Conservation (phyloP, 2,329 filamentous ascomycete species). For the Phaeophleospora eucalypticola region DNA sequence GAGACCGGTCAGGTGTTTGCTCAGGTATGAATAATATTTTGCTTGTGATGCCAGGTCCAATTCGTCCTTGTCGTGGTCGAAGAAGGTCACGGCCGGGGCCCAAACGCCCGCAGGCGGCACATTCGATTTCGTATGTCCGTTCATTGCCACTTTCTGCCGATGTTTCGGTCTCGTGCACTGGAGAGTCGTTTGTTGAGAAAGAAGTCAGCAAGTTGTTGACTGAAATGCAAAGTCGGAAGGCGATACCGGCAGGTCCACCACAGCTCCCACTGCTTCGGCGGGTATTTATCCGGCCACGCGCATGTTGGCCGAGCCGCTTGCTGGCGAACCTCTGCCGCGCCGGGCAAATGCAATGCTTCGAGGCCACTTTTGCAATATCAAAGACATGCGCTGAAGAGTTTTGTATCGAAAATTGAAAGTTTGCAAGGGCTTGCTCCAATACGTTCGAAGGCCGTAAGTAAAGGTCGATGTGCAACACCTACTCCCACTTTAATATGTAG, state of each 20-base stretch:
- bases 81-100: conserved; percentile 45
- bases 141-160: conserved; percentile 13
- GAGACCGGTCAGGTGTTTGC: conserved; percentile 41
- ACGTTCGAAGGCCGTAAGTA: too few relatives aligned
- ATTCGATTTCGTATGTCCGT: conserved; percentile 11
- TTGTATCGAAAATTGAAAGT: not conserved
- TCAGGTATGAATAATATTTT: conserved; percentile 44
- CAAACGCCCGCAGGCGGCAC: conserved; percentile 51
- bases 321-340: too few relatives aligned
- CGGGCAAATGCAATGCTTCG: too few relatives aligned
- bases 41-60: conserved; percentile 41
- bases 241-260: not conserved
- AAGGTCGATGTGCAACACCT: too few relatives aligned
- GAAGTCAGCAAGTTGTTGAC: not conserved
- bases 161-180: too few relatives aligned
- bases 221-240: too few relatives aligned
- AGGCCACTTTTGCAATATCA: too few relatives aligned
- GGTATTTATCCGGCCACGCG: not conserved
- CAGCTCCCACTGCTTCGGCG: not conserved
- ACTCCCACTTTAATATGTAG: too few relatives aligned
- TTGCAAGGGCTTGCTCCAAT: too few relatives aligned
- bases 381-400: too few relatives aligned
- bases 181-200: too few relatives aligned
- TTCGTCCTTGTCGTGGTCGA: conserved; percentile 37
- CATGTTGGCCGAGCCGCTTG: not conserved